These are phyloP conservation scores for Fistulina hepatica DNA, from an alignment of 1,284 basidiomycete genomes.

Conservation along the genomic window DNA sequence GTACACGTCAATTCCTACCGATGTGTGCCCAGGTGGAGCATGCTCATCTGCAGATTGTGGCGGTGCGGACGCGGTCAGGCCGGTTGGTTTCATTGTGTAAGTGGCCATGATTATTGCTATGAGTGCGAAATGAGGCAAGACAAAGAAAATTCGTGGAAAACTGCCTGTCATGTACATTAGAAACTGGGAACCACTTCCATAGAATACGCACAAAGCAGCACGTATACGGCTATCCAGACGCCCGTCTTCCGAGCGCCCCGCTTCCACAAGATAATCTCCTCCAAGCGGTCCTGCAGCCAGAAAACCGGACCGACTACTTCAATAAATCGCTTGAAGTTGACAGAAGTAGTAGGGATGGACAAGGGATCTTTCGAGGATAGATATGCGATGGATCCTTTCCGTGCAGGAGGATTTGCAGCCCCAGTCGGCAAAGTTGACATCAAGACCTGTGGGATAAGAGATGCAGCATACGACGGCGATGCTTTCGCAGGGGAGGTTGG, in stretches of 20 bases:
- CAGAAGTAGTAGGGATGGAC: conserved; percentile 58
- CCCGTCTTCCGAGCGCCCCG: conserved; percentile 53
- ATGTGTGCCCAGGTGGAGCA: conserved; percentile 29
- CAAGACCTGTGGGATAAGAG: conserved; percentile 27
- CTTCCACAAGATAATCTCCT: conserved; percentile 67
- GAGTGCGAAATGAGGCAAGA: conserved; percentile 49
- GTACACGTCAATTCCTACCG: conserved; percentile 55
- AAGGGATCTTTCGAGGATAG: conserved; percentile 43
- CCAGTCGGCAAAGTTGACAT: conserved; percentile 19
- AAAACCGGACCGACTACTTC: conserved; percentile 56
- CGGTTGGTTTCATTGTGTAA: conserved; percentile 30
- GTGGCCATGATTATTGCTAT: conserved; percentile 47
- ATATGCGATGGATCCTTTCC: conserved; percentile 19
- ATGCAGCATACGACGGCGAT: conserved; percentile 17
- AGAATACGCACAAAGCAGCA: conserved; percentile 51
- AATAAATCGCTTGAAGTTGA: conserved; percentile 66
- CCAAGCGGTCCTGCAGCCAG: conserved; percentile 67
- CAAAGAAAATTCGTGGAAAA: conserved; percentile 51
- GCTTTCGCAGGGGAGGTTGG: conserved; percentile 20
- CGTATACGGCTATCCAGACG: conserved; percentile 57
- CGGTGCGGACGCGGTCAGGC: conserved; percentile 15
- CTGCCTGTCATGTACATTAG: conserved; percentile 35
- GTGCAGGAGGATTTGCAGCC: conserved; percentile 10
- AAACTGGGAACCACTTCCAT: conserved; percentile 1
- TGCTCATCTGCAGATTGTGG: conserved; percentile 29